Base-by-base conservation (phyloP, 345 rosid genomes). In the Brassica incana region DNA sequence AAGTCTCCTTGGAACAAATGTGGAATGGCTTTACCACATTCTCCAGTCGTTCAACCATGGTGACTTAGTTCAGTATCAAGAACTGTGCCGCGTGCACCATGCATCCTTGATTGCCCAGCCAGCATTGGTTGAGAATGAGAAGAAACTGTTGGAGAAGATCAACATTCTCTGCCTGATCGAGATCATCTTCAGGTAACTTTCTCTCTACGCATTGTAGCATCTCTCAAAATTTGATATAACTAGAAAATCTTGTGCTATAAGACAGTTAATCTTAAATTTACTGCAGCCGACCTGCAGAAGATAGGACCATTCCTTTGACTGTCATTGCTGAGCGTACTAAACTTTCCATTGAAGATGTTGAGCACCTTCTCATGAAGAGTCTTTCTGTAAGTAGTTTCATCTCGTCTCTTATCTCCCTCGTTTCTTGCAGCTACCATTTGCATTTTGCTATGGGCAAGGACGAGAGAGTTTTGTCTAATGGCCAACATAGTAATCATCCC, bases 131-230 rank as follows among this genome's bases (percentile, higher is more conserved):
- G 97, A 90, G 82, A 93, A 96, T 69, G 92, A 90, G 87, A 86
- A 87, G 81, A 92, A 93, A 83, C 86, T 96, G 7, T 78, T 94
- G 88, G 99, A 96, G 78, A 96, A 96, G 85, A 91, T 96, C 69
- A 93, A 96, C 85, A 96, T 96, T 77, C 98, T 96, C 59, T 91
- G 98, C 84, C 87, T 96, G 64, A 96, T 93, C 86, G 99, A 96
- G 85, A 96, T 96, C 75, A 96, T 96, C 81, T 96, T 96, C 84
- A 96, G 98, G 99, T 95, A 74, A 71, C 54, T 65, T 71, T 56
- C 40, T 23, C 14, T 67, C 40, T 77, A 61, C 20, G 65, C 50
- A 33, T 33, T n/a, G 27, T 74, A 11, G 43, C 4, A 59, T 60
- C 11, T 67, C 68, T 4, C 48, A 5, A 38, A 5, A 2, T 38